phyloP scores from a whole-genome alignment of 83 land plant species.

The Thuja plicata region DNA sequence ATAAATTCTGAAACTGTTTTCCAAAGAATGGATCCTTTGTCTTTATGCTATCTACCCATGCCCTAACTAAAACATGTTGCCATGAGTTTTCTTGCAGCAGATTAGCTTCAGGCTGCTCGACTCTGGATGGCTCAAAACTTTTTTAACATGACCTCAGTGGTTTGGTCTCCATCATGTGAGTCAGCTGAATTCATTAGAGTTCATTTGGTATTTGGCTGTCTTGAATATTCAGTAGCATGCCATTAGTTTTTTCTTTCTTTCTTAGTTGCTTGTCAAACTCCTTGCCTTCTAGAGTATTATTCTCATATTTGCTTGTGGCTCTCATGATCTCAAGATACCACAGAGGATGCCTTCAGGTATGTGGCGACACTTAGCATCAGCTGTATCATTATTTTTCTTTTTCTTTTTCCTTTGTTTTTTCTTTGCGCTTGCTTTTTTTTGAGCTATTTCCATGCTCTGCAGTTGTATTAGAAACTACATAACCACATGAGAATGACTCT shows the following conservation, averaged over 20 bases:
- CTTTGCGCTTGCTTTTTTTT: constrained; percentile 10
- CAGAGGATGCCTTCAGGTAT: constrained; percentile 89
- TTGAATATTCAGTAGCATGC: neutral
- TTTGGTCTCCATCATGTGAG: neutral
- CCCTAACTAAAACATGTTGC: constrained; percentile 14
- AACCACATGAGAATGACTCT: neutral
- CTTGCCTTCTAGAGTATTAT: constrained; percentile 73
- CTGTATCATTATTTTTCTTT: constrained; percentile 23
- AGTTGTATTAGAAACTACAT: neutral
- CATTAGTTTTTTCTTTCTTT: constrained; percentile 5
- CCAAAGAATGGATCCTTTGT: neutral
- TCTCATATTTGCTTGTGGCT: constrained; percentile 67
- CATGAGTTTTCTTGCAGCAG: neutral
- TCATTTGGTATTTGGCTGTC: neutral
- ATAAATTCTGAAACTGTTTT: neutral
- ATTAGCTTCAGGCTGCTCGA: neutral
- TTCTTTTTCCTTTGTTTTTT: neutral
- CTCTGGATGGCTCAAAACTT: neutral
- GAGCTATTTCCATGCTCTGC: neutral
- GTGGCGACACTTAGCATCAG: constrained; percentile 63
- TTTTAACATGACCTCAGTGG: neutral
- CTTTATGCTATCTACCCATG: constrained; percentile 28
- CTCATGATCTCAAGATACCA: constrained; percentile 67
- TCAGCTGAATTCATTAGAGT: neutral
- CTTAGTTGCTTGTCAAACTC: constrained; percentile 38